phyloP scores from a whole-genome alignment of 805 yeast species.

The Metschnikowia amazonensis region DNA sequence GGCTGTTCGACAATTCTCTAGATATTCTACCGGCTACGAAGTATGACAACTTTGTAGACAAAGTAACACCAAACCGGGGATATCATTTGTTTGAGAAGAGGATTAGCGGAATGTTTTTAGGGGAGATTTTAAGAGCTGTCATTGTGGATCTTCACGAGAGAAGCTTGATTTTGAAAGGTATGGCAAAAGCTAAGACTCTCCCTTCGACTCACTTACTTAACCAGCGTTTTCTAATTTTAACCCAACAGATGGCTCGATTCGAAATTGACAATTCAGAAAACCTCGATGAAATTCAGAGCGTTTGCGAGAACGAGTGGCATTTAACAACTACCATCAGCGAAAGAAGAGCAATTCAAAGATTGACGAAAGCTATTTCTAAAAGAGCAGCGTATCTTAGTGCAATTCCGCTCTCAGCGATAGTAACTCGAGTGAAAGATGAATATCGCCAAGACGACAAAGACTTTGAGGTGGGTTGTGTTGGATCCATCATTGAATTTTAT shows the following conservation, averaged over 20 bases:
- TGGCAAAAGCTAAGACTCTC: conserved; percentile 36
- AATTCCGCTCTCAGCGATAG: conserved; percentile 84
- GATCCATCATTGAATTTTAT: conserved; percentile 88
- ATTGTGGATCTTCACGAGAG: conserved; percentile 63
- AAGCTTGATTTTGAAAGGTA: conserved; percentile 57
- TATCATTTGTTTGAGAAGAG: conserved; percentile 91
- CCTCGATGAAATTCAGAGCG: conserved; percentile 64
- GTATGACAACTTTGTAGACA: conserved; percentile 71
- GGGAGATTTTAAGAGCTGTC: conserved; percentile 78
- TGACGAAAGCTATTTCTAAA: conserved; percentile 75
- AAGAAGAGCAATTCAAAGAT: conserved; percentile 64
- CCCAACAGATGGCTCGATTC: conserved; percentile 81
- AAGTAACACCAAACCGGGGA: conserved; percentile 74
- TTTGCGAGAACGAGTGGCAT: conserved; percentile 62
- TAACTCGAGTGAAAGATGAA: conserved; percentile 59
- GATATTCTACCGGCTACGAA: conserved; percentile 71
- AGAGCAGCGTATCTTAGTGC: conserved; percentile 91
- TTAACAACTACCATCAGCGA: conserved; percentile 68
- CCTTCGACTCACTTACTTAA: conserved; percentile 59
- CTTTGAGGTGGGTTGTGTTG: conserved; percentile 94
- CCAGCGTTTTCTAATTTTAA: conserved; percentile 73
- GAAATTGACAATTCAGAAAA: conserved; percentile 81
- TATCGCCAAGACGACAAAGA: conserved; percentile 51
- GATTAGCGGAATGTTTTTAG: conserved; percentile 87
- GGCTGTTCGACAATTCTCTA: conserved; percentile 87